A percentile compares a stretch with the other conserved stretches of the same genome.
Evolutionary conservation across 345 rosid genomes (phyloP).

Genomic region (Moricandia arvensis): DNA sequence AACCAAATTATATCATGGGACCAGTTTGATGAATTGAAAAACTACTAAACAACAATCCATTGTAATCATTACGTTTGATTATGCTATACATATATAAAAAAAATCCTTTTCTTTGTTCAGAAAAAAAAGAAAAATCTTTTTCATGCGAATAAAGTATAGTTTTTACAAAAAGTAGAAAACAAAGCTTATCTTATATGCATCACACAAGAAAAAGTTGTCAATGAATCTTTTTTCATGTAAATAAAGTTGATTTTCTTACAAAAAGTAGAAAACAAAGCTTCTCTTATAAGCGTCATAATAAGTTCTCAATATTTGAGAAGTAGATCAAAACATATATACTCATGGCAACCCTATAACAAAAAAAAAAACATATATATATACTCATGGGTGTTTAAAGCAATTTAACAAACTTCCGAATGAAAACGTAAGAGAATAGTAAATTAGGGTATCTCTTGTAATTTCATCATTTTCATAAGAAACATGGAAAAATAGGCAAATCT

Average conservation of each 20-base stretch:
- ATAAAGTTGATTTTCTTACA: too few species aligned
- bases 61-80: slow-evolving; percentile 11
- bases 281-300: background rate
- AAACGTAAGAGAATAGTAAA: slow-evolving; percentile 19
- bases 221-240: too few species aligned
- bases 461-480: slow-evolving; percentile 14
- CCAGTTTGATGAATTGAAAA: background rate
- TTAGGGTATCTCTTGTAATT: background rate
- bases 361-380: background rate
- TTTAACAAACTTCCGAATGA: background rate
- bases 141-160: background rate
- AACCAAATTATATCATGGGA: slow-evolving; percentile 5
- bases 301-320: background rate
- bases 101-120: background rate
- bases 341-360: too few species aligned
- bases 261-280: too few species aligned
- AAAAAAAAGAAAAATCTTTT: background rate
- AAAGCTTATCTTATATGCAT: background rate
- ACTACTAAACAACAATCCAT: background rate
- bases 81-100: background rate
- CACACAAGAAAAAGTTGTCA: background rate
- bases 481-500: slow-evolving; percentile 11
- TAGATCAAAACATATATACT: background rate
- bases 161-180: background rate
- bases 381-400: background rate